These are phyloP conservation scores for Pulicaria dysenterica DNA, from an alignment of 129 eudicot species.

Conservation along the genomic window DNA sequence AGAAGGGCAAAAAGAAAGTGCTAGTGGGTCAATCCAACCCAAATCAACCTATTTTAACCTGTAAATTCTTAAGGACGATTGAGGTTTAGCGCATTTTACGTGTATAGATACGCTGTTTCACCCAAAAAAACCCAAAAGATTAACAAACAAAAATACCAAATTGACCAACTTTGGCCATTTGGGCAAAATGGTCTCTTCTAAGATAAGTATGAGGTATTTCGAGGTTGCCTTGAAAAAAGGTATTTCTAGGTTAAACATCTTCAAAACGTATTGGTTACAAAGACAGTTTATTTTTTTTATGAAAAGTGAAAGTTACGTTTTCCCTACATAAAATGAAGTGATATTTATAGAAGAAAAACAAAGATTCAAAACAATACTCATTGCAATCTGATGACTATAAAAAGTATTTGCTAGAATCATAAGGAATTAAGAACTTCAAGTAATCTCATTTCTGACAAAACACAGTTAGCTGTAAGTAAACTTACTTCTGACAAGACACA, in stretches of 20 bases:
- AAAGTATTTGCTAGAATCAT: constrained; percentile 7
- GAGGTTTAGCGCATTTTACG: neutral
- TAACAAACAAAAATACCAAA: neutral
- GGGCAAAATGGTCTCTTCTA: neutral
- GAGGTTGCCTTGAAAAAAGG: neutral
- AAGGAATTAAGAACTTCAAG: constrained; percentile 1
- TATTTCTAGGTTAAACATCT: constrained; percentile 16
- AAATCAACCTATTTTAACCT: neutral
- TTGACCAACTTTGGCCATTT: neutral
- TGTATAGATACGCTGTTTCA: neutral
- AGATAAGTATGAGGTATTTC: too few species aligned
- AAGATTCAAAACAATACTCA: neutral
- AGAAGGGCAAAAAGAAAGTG: neutral
- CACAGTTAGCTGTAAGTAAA: constrained; percentile 67
- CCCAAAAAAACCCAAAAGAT: neutral
- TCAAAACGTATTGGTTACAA: constrained; percentile 1
- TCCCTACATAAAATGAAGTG: neutral
- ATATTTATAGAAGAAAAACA: constrained; percentile 21
- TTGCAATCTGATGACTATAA: neutral
- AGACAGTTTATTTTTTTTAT: constrained; percentile 7
- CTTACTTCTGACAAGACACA: constrained; percentile 90
- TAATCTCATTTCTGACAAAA: constrained; percentile 75
- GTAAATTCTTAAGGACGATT: neutral
- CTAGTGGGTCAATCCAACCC: neutral
- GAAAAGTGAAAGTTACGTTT: neutral